Conservation (phyloP, 495 filamentous ascomycete species). For the Podospora bellae-mahoneyi region DNA sequence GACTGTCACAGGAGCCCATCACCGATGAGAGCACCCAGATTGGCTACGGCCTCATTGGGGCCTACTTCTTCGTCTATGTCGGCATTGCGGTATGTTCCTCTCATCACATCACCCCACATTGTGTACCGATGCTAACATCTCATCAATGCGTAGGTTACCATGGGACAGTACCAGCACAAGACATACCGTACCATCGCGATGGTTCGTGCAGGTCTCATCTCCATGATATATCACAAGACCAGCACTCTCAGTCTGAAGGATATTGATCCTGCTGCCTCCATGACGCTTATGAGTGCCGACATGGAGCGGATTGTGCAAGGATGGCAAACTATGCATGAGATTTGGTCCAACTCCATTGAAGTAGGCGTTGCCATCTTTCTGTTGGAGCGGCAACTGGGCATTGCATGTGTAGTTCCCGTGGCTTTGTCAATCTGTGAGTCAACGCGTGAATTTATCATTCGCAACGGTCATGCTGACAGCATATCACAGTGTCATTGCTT, state of each 20-base stretch:
- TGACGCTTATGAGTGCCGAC: conserved; percentile 61
- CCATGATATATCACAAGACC: conserved; percentile 56
- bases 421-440: conserved; percentile 46
- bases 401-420: conserved; percentile 52
- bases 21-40: conserved; percentile 35
- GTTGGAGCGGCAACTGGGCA: conserved; percentile 52
- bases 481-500: conserved; percentile 23
- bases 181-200: conserved; percentile 61
- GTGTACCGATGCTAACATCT: not conserved
- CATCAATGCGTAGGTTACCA: conserved; percentile 37
- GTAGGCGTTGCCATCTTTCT: conserved; percentile 57
- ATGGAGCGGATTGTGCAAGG: conserved; percentile 42
- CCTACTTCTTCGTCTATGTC: conserved; percentile 57
- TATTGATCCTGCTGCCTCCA: conserved; percentile 49
- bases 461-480: not conserved
- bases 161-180: conserved; percentile 53
- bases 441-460: not conserved
- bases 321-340: conserved; percentile 40
- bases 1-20: conserved; percentile 34
- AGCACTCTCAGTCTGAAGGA: conserved; percentile 42
- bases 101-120: not conserved
- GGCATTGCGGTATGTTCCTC: conserved; percentile 50
- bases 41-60: conserved; percentile 63
- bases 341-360: conserved; percentile 50
- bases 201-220: conserved; percentile 55